Conservation (phyloP, 352 stramenopile genomes). For the Phytophthora chlamydospora region DNA sequence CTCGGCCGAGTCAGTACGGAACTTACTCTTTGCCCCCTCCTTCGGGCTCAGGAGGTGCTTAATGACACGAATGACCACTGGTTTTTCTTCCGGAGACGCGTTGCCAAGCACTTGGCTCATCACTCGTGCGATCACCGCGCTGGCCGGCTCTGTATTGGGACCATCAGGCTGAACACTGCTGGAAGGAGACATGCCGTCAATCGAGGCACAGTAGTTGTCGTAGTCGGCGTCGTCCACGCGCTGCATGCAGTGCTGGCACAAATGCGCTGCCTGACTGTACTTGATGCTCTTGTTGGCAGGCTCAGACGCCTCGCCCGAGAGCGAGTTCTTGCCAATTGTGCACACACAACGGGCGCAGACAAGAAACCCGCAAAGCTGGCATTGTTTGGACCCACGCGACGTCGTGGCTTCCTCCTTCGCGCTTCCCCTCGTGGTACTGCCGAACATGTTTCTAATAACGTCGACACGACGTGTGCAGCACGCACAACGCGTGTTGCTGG, state of each 20-base stretch:
- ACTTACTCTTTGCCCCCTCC: constrained; percentile 23
- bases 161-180: constrained; percentile 32
- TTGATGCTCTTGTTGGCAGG: constrained; percentile 19
- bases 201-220: constrained; percentile 39
- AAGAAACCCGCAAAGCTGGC: constrained; percentile 63
- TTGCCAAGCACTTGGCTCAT: constrained; percentile 50
- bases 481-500: constrained; percentile 33
- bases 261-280: constrained; percentile 41
- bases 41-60: constrained; percentile 52
- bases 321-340: constrained; percentile 28
- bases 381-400: constrained; percentile 48
- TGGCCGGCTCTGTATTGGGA: constrained; percentile 24
- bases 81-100: constrained; percentile 40
- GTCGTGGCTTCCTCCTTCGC: constrained; percentile 8
- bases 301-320: constrained; percentile 16
- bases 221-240: constrained; percentile 65
- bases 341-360: constrained; percentile 61
- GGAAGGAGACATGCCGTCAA: constrained; percentile 24
- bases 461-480: constrained; percentile 45
- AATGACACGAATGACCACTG: constrained; percentile 55
- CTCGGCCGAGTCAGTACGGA: constrained; percentile 23
- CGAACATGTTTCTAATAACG: constrained; percentile 27
- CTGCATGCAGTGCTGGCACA: constrained; percentile 61
- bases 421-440: constrained; percentile 9
- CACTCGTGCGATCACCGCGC: constrained; percentile 38